Evolutionary conservation across 2,329 filamentous ascomycete species (phyloP).

Genomic region (Neonectria sp.): DNA sequence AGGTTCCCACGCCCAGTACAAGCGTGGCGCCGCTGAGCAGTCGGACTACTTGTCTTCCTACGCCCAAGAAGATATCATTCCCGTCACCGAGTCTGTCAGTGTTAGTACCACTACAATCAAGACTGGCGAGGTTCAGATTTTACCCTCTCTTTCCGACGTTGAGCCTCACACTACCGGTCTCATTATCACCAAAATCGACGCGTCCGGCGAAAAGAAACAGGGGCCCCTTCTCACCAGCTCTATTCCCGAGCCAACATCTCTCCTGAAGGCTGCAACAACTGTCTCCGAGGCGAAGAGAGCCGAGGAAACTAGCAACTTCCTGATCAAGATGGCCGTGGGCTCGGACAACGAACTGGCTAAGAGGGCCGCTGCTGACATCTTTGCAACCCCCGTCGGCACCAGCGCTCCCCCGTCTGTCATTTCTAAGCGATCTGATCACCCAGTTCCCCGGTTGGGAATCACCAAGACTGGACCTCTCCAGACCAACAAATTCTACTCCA

Average conservation of each 20-base stretch:
- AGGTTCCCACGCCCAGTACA: constrained; percentile 36
- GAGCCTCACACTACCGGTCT: constrained; percentile 51
- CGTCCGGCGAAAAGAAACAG: constrained; percentile 35
- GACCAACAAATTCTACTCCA: constrained; percentile 88
- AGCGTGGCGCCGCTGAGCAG: constrained; percentile 39
- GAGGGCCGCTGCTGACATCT: constrained; percentile 64
- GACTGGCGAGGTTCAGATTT: constrained; percentile 48
- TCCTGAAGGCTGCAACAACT: constrained; percentile 47
- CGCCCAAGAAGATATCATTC: constrained; percentile 46
- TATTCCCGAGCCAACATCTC: constrained; percentile 56
- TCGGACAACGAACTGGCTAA: constrained; percentile 11
- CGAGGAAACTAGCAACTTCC: constrained; percentile 24
- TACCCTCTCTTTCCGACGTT: constrained; percentile 50
- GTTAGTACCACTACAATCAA: constrained; percentile 44
- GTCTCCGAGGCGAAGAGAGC: constrained; percentile 43
- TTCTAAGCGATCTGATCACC: constrained; percentile 67
- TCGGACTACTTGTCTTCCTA: constrained; percentile 45
- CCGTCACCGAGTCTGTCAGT: constrained; percentile 45
- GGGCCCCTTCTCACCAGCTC: constrained; percentile 48
- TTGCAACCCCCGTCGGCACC: constrained; percentile 68
- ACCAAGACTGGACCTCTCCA: constrained; percentile 66
- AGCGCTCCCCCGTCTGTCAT: constrained; percentile 66
- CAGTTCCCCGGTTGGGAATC: constrained; percentile 69
- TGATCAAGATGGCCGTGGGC: constrained; percentile 40
- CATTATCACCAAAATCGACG: constrained; percentile 45